Evolutionary conservation across 306 rosid species (phyloP).

Genomic region (Cucumis cinereus): DNA sequence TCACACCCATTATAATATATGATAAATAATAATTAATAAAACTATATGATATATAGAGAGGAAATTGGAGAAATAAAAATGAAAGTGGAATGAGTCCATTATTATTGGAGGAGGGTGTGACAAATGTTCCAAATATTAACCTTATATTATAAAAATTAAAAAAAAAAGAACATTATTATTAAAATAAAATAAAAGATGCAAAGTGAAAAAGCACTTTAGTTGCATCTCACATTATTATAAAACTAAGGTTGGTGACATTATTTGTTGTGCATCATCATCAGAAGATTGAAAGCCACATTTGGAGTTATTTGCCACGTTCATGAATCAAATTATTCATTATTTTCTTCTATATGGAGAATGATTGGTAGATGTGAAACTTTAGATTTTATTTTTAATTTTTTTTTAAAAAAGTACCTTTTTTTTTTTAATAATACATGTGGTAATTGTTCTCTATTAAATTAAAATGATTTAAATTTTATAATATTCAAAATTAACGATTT

Average conservation of each 20-base stretch:
- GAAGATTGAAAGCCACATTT: neutral
- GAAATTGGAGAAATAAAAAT: neutral
- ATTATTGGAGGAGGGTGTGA: slow-evolving; percentile 1
- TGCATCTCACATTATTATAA: neutral
- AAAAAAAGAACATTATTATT: neutral
- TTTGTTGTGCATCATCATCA: neutral
- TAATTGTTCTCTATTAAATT: too few species aligned
- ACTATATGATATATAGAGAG: neutral
- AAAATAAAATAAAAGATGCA: neutral
- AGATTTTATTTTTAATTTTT: neutral
- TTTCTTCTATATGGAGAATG: neutral
- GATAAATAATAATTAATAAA: neutral
- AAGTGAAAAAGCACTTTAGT: slow-evolving; percentile 4
- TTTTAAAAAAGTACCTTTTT: neutral
- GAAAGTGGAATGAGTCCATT: neutral
- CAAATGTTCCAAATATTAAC: neutral
- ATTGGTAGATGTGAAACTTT: neutral
- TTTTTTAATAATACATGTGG: neutral
- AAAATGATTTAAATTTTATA: too few species aligned
- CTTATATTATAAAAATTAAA: slow-evolving; percentile 8
- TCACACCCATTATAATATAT: neutral
- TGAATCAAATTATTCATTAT: slow-evolving; percentile 1
- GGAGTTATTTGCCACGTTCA: slow-evolving; percentile 6
- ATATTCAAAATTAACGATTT: too few species aligned
- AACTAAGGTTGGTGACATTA: slow-evolving; percentile 4